phyloP scores from a whole-genome alignment of 2,329 filamentous ascomycete species.

The Ophiostoma quercus region DNA sequence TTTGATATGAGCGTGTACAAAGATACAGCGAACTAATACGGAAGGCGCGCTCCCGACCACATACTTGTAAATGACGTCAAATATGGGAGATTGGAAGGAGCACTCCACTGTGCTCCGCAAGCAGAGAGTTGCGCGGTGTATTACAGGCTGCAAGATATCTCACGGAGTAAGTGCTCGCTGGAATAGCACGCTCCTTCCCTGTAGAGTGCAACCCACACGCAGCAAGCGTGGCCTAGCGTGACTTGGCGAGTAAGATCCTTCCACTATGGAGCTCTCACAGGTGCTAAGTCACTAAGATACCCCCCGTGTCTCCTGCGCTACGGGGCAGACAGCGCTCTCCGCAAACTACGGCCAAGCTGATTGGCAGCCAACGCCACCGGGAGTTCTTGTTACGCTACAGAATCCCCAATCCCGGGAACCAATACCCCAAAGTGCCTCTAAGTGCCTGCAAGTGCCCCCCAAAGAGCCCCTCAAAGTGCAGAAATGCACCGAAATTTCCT shows the following conservation, averaged over 20 bases:
- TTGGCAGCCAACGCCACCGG: conserved; percentile 7
- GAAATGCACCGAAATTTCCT: not conserved
- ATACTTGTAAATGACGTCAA: conserved; percentile 2
- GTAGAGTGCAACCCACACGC: not conserved
- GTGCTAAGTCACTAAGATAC: no score
- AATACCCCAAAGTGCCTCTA: not conserved
- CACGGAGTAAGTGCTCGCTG: not conserved
- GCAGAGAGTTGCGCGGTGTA: not conserved
- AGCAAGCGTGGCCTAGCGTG: conserved; percentile 20
- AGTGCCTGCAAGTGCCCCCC: not conserved
- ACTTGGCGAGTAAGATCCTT: conserved; percentile 15
- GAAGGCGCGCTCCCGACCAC: not conserved
- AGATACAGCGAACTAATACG: not conserved
- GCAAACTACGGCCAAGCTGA: not conserved
- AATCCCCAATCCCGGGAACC: not conserved
- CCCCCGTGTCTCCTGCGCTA: not conserved
- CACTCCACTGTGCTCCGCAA: conserved; percentile 6
- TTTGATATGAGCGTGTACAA: not conserved
- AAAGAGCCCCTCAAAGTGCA: not conserved
- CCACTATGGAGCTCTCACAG: not conserved
- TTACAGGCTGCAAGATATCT: not conserved
- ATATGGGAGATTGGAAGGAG: not conserved
- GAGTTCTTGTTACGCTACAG: conserved; percentile 1
- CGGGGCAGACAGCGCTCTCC: not conserved
- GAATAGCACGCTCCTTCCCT: not conserved